Conservation (phyloP, 805 yeast species). For the Starmerella powellii region DNA sequence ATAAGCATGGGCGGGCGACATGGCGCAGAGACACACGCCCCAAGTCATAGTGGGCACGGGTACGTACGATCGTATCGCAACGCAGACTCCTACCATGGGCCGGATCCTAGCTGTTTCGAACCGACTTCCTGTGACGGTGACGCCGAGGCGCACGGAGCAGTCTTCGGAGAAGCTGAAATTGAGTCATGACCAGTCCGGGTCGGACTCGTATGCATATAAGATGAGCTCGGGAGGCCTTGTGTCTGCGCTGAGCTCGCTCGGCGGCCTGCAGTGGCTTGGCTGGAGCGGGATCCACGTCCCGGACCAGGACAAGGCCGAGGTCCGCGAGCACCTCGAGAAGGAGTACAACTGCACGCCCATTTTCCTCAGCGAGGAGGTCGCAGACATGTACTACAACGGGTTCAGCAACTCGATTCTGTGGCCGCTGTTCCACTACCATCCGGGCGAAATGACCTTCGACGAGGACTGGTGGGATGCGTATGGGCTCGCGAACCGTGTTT, state of each 20-base stretch:
- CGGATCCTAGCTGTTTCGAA: conserved; percentile 79
- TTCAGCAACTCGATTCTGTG: conserved; percentile 88
- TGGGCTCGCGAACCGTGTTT: conserved; percentile 75
- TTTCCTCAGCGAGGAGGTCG: conserved; percentile 74
- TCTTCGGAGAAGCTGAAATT: conserved; percentile 34
- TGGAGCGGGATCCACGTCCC: conserved; percentile 91
- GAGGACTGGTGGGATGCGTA: conserved; percentile 98
- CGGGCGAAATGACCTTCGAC: conserved; percentile 97
- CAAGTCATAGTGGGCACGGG: no score
- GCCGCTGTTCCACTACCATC: conserved; percentile 98
- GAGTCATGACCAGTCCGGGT: conserved; percentile 7
- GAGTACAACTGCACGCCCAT: conserved; percentile 87
- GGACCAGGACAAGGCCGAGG: conserved; percentile 54
- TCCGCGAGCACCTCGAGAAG: conserved; percentile 54
- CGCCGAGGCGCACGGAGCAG: conserved; percentile 21
- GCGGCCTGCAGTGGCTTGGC: conserved; percentile 78
- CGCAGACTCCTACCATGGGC: conserved; percentile 13
- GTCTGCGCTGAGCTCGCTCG: conserved; percentile 85
- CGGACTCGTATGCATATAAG: conserved; percentile 48
- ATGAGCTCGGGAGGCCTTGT: conserved; percentile 98
- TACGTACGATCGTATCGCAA: background rate
- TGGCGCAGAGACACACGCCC: no score
- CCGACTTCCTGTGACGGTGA: conserved; percentile 87
- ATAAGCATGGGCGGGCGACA: no score
- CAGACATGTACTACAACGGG: conserved; percentile 94